Conservation (phyloP, 805 yeast genomes). For the Saturnispora bothae region DNA sequence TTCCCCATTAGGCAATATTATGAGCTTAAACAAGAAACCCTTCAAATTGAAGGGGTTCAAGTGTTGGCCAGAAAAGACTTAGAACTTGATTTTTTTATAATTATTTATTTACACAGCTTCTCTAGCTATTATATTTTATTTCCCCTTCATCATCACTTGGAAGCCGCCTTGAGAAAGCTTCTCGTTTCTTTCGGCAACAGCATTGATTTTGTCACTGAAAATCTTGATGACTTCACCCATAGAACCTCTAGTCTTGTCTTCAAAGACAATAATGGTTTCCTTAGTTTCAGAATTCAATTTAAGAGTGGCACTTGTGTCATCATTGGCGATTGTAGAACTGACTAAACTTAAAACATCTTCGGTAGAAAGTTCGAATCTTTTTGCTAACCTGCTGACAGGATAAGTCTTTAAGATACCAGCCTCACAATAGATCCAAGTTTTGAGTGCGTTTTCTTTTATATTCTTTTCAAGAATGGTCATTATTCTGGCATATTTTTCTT, state of each 20-base stretch:
- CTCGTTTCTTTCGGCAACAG: constrained; percentile 76
- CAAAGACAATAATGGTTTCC: constrained; percentile 62
- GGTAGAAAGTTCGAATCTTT: constrained; percentile 53
- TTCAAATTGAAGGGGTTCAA: no score
- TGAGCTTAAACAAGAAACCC: no score
- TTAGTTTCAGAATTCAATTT: constrained; percentile 56
- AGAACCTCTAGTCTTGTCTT: constrained; percentile 53
- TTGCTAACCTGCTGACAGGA: constrained; percentile 54
- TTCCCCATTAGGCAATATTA: no score
- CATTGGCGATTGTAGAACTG: constrained; percentile 64
- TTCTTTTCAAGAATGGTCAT: constrained; percentile 51
- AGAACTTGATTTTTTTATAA: no score
- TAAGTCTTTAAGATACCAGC: constrained; percentile 66
- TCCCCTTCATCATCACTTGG: constrained; percentile 30
- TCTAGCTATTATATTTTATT: no score
- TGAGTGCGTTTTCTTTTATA: constrained; percentile 81
- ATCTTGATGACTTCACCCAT: constrained; percentile 82
- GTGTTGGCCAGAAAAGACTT: no score
- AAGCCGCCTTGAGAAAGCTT: constrained; percentile 72
- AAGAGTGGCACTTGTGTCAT: constrained; percentile 67
- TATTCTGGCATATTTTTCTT: constrained; percentile 36
- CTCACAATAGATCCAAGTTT: constrained; percentile 85
- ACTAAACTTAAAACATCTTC: constrained; percentile 52
- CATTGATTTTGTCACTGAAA: constrained; percentile 70
- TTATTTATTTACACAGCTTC: no score